Evolutionary conservation across 2,329 filamentous ascomycete genomes (phyloP), one percentile per base, ranked within the genome.

Genomic region (Arthroderma sp.): DNA sequence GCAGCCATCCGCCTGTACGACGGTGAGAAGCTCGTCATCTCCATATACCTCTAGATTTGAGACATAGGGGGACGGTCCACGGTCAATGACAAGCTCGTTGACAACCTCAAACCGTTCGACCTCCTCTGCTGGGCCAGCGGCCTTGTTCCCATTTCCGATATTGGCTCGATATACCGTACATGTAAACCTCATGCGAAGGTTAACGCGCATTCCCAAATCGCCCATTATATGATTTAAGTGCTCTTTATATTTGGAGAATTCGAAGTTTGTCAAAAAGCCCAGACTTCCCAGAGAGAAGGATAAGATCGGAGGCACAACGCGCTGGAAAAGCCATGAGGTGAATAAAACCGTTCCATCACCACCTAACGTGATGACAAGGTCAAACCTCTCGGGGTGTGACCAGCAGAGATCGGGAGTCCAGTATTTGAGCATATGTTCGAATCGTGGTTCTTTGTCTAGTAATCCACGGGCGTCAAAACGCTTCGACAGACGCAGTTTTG

Each of bases 261-360:
- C 91, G 69, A 97, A 97, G 68, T 96, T 97, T 13, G 93, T 97
- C 61, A 98, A 76, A 67, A 98, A 98, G 0, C 93, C 93, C 1
- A 98, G 78, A 53, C 91, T 96, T 17, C 93, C 93, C 2, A 97
- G 77, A 0, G 90, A 85, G 71, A 98, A 97, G 64, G 88, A 91
- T 61, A 98, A 77, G 0, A 96, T 88, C 0, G 93, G 93, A 2
- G 93, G 93, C 0, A 97, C 93, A 56, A 97, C 87, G 39, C 88
- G 83, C 72, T 98, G 93, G 70, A 98, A 98, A 0, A 98, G 79
- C 91, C 91, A 97, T 62, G 89, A 95, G 3, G 91, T 88, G 68
- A 95, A 97, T 7, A 98, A 76, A 2, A 98, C 91, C 0, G 93
- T 98, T n/a, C 93, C 93, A 68, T 98, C 93, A 17, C 93, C 93